These are phyloP conservation scores for Zygotorulaspora florentina DNA, from an alignment of 805 yeast species.

Conservation along the genomic window DNA sequence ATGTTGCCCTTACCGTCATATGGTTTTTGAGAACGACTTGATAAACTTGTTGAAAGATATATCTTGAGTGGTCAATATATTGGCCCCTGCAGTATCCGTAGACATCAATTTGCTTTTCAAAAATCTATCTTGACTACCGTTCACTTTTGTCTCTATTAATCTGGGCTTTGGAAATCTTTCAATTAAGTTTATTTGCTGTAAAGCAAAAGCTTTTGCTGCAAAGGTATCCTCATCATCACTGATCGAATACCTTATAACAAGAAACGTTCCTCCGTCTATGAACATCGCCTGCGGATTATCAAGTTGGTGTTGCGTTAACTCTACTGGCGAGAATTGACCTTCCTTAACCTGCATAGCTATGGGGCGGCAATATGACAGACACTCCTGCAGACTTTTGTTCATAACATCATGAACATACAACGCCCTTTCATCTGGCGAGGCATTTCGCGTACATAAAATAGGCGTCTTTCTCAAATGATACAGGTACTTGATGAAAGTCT, in stretches of 20 bases:
- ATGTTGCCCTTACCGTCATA: too few relatives aligned
- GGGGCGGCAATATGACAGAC: conserved; percentile 3
- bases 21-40: neutral
- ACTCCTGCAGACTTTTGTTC: conserved; percentile 2
- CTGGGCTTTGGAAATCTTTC: conserved; percentile 12
- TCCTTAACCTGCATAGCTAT: neutral
- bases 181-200: neutral
- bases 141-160: conserved; percentile 10
- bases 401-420: conserved; percentile 12
- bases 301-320: conserved; percentile 8
- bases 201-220: conserved; percentile 4
- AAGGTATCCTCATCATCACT: neutral
- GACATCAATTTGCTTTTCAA: conserved; percentile 17
- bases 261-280: conserved; percentile 19
- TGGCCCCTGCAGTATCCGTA: neutral
- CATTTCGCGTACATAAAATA: conserved; percentile 14
- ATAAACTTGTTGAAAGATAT: conserved; percentile 4
- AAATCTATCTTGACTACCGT: conserved; percentile 21
- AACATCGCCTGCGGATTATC: conserved; percentile 6
- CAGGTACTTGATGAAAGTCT: conserved; percentile 7
- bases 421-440: conserved; percentile 23
- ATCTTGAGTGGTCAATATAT: conserved; percentile 16
- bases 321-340: neutral
- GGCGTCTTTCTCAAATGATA: conserved; percentile 18
- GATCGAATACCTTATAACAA: conserved; percentile 14